These are phyloP conservation scores for Ogataea hybrid DNA, from an alignment of 1,139 yeast species.

Conservation along the genomic window DNA sequence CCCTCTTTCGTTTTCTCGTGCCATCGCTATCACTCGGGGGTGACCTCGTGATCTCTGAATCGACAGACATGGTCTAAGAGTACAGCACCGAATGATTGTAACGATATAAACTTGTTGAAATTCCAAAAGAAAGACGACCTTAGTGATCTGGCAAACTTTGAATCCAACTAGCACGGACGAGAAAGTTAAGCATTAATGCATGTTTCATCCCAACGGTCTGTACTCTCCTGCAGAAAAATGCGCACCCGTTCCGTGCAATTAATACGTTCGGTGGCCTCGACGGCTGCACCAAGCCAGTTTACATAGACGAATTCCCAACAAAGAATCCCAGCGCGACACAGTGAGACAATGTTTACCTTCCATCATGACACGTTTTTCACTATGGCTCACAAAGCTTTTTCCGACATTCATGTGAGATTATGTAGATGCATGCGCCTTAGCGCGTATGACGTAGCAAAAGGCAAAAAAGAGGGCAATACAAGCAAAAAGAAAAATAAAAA, in stretches of 20 bases:
- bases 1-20: conserved; percentile 43
- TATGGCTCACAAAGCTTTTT: neutral
- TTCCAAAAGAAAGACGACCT: neutral
- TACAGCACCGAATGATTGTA: neutral
- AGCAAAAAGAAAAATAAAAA: neutral
- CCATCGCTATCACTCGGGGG: conserved; percentile 8
- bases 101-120: neutral
- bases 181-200: neutral
- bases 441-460: neutral
- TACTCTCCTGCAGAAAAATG: conserved; percentile 2
- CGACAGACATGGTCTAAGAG: conserved; percentile 1
- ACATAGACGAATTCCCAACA: too few species aligned
- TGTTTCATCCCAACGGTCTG: conserved; percentile 6
- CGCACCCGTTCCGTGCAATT: neutral
- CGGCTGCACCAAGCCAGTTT: neutral
- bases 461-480: neutral
- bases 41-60: conserved; percentile 1
- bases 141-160: conserved; percentile 1
- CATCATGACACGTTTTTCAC: neutral
- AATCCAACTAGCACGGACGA: neutral
- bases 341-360: neutral
- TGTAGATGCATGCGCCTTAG: neutral
- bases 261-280: neutral
- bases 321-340: neutral
- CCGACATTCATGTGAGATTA: neutral